Percentiles rank a stretch among this genome's conserved stretches.
Evolutionary conservation across 805 yeast species (phyloP).

Genomic region (Schwanniomyces polymorphus): DNA sequence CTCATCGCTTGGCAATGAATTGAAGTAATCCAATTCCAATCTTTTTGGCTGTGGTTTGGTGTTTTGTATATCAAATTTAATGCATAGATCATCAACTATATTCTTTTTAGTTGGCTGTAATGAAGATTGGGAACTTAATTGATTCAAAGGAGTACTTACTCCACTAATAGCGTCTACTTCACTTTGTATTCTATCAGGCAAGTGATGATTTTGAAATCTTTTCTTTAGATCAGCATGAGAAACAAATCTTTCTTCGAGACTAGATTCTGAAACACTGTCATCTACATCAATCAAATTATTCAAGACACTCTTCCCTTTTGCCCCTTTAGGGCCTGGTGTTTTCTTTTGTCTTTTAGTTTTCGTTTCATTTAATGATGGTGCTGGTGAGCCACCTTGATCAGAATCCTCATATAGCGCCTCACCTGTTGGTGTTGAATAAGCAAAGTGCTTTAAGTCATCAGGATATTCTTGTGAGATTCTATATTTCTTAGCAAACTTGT

Average conservation of each 20-base stretch:
- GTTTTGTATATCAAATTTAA: slow-evolving; percentile 33
- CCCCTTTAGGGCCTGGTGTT: background rate
- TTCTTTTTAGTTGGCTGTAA: slow-evolving; percentile 29
- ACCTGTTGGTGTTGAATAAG: slow-evolving; percentile 31
- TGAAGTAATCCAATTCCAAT: slow-evolving; percentile 8
- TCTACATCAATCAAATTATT: background rate
- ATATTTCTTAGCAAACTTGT: slow-evolving; percentile 68
- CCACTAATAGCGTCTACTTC: slow-evolving; percentile 12
- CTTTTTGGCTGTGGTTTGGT: slow-evolving; percentile 21
- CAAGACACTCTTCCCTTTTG: slow-evolving; percentile 1
- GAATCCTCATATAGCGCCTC: slow-evolving; percentile 23
- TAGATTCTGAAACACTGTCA: background rate
- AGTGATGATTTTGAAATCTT: slow-evolving; percentile 31
- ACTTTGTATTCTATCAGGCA: slow-evolving; percentile 22
- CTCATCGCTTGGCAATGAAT: background rate
- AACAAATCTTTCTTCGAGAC: background rate
- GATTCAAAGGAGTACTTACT: slow-evolving; percentile 2
- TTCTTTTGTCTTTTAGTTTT: background rate
- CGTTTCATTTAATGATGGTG: background rate
- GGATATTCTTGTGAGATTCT: slow-evolving; percentile 65
- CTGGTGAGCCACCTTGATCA: slow-evolving; percentile 1
- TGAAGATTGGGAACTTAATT: background rate
- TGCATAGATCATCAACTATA: slow-evolving; percentile 27
- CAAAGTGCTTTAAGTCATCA: slow-evolving; percentile 46
- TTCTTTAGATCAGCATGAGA: slow-evolving; percentile 5